Base-by-base conservation (phyloP, 495 filamentous ascomycete species). In the Penicillium roqueforti region DNA sequence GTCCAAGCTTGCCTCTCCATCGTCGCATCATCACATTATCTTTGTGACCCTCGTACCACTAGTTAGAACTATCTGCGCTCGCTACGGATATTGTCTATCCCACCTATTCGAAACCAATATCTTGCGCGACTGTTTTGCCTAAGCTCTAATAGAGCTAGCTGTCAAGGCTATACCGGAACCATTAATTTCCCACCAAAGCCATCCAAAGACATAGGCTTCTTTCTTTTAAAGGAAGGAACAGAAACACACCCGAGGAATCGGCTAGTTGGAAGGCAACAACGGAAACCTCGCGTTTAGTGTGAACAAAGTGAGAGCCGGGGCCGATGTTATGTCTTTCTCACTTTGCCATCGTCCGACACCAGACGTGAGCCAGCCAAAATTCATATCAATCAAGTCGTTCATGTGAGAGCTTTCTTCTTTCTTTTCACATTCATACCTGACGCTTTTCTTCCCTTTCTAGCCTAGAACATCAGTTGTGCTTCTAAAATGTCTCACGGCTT, bases 301-400 rank as follows among this genome's bases (percentile, higher is more conserved):
- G n/a, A 28, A 19, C 20, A 28, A 49, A 26, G 8, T 49, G 32
- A 28, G 25, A 37, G 32, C 23, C 0, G 25, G 14, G 6, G 42
- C 29, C 32, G 47, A 38, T 49, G 47, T 49, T 49, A 49, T 49
- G 47, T 49, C 47, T 49, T 26, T 38, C 47, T 38, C 47, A 49
- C 47, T 18, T 23, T 49, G 32, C 8, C 4, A 26, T 26, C n/a
- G 20, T 37, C 47, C 47, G 20, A 49, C 7, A 37, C 13, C 47
- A 49, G 47, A 49, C 14, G 22, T 38, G 47, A 49, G 32, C 23
- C 9, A 49, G 22, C 23, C 9, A 1, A 9, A 26, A 23, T 26
- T 23, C 14, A 48, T 16, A 16, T 48, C 9, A 18, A n/a, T 19
- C n/a, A 22, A 49, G 8, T 38, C 7, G 38, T 18, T 19, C 14